Conservation (phyloP, 192 early-diverging fungal genomes). For the Coemansia sp. region DNA sequence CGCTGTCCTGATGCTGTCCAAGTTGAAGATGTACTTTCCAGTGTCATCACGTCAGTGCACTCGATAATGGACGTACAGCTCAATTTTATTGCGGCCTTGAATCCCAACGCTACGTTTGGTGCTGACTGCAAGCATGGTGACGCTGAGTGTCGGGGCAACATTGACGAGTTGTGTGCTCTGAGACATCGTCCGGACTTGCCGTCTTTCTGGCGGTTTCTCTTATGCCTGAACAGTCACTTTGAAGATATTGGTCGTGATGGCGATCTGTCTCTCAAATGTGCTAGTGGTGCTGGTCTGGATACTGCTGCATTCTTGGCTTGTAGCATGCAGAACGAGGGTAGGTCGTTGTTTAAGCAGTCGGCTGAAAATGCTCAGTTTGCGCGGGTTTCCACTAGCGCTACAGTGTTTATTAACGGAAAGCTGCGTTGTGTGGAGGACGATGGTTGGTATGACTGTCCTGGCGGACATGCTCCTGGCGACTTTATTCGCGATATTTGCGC, state of each 20-base stretch:
- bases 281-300: constrained; percentile 45
- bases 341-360: constrained; percentile 56
- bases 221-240: constrained; percentile 36
- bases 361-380: constrained; percentile 54
- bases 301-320: constrained; percentile 55
- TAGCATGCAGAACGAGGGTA: constrained; percentile 39
- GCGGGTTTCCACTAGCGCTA: constrained; percentile 63
- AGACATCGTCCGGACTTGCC: constrained; percentile 33
- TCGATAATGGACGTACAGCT: constrained; percentile 55
- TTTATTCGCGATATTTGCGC: constrained; percentile 57
- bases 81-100: constrained; percentile 54
- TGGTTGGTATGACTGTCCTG: constrained; percentile 55
- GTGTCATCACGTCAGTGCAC: constrained; percentile 43
- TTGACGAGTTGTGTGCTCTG: constrained; percentile 54
- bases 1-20: constrained; percentile 68
- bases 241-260: constrained; percentile 29
- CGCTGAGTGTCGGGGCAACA: constrained; percentile 59
- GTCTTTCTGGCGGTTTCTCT: constrained; percentile 48
- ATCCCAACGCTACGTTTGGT: constrained; percentile 40
- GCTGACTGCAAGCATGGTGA: constrained; percentile 60
- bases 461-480: constrained; percentile 35
- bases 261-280: constrained; percentile 38
- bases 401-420: constrained; percentile 64
- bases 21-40: constrained; percentile 56
- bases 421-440: constrained; percentile 66